Percentiles rank a stretch among this genome's conserved stretches.
Conservation (phyloP, 2,329 filamentous ascomycete species). For the Meredithiella fracta region DNA sequence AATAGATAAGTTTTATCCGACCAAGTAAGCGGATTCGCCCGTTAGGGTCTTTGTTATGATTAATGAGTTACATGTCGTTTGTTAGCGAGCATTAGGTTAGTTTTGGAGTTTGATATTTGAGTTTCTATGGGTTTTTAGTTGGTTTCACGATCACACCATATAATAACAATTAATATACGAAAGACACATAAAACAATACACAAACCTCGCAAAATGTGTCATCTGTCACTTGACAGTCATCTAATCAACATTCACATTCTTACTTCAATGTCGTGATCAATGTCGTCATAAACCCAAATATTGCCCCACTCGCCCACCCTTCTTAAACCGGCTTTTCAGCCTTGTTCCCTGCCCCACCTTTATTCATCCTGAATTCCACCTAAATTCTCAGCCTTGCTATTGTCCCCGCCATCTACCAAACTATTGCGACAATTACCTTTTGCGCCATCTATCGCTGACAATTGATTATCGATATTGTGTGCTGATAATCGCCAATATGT, state of each 20-base stretch:
- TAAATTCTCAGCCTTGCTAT: neutral
- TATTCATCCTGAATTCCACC: neutral
- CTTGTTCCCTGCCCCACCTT: neutral
- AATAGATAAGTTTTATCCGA: constrained; percentile 22
- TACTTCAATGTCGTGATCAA: neutral
- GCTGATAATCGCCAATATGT: constrained; percentile 19
- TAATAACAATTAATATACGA: neutral
- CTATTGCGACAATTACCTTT: neutral
- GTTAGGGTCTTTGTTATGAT: neutral
- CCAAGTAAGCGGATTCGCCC: neutral
- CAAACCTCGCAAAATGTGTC: neutral
- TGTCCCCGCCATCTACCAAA: neutral
- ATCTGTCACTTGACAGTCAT: neutral
- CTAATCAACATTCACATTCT: neutral
- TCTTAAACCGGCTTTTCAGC: neutral
- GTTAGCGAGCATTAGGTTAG: neutral
- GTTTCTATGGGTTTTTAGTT: constrained; percentile 1
- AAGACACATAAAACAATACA: neutral
- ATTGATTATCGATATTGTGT: neutral
- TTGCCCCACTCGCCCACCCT: neutral
- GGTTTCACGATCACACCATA: neutral
- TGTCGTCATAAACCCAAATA: neutral
- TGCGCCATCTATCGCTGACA: neutral
- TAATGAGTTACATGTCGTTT: neutral
- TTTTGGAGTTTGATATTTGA: constrained; percentile 6